Base-by-base conservation (phyloP, 805 yeast species). In the Saturnispora galanensis region DNA sequence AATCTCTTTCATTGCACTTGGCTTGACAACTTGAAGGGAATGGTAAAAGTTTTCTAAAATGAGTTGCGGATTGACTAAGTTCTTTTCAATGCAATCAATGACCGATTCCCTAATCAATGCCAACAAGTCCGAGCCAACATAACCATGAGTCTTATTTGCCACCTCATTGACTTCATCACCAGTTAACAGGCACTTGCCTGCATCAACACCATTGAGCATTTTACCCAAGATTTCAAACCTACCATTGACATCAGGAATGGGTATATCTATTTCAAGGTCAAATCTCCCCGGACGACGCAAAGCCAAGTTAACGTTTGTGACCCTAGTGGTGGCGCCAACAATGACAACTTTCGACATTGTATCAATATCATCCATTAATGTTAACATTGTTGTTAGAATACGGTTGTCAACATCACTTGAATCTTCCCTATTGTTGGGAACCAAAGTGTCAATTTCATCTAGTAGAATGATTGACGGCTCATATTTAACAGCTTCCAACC, bases 1-100 rank as follows among this genome's bases (percentile, higher is more conserved):
- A 42, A 90, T 85, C 60, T 93, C 98, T 47, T 96, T 74, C 98
- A 93, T 93, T 2, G 97, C 97, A 48, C 95, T 84, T 2, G 98
- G 97, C 41, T 94, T 71, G 2, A 93, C 78, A n/a, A 84, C 89
- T 1, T 77, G 63, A 59, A 88, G 63, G 0, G 97, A 89, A 17
- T 61, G 63, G 40, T 79, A 79, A n/a, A 90, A 69, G 55, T 90
- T 95, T 1, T 58, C 60, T 76, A 45, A 66, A 71, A 50, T 82
- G 64, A 1, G 69, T 60, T 37, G 39, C 6, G 18, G n/a, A 12
- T 36, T 15, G n/a, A 55, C 56, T 6, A 81, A 52, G 0, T 81
- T 81, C 42, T 84, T 65, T 42, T 79, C 76, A 13, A 93, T 84
- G 1, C 95, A 81, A 49, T 74, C 76, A 83, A 89, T 77, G 0